Conservation (phyloP, 495 filamentous ascomycete species). For the Hypoxylon perforatum region DNA sequence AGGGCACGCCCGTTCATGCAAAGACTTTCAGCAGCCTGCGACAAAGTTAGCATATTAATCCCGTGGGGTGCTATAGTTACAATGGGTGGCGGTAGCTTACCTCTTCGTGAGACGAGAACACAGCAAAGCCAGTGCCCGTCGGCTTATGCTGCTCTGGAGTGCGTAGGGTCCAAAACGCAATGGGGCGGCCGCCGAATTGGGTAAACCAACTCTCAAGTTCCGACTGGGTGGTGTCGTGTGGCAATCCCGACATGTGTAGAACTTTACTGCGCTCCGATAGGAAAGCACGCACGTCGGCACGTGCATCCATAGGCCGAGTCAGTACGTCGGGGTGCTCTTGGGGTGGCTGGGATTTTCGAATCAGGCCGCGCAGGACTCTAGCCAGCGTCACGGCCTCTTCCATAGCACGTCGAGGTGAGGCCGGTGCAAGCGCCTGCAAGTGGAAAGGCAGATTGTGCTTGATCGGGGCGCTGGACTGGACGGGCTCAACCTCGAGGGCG, state of each 20-base stretch:
- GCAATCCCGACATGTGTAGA: slow-evolving; percentile 94
- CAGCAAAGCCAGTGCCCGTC: slow-evolving; percentile 95
- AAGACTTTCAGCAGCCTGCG: slow-evolving; percentile 89
- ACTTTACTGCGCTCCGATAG: slow-evolving; percentile 95
- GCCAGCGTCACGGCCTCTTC: slow-evolving; percentile 96
- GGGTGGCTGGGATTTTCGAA: slow-evolving; percentile 93
- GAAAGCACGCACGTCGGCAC: slow-evolving; percentile 97
- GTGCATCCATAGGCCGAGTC: slow-evolving; percentile 93
- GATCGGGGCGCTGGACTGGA: slow-evolving; percentile 95
- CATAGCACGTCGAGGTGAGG: slow-evolving; percentile 96
- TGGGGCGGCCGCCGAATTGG: slow-evolving; percentile 97
- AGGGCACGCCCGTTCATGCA: slow-evolving; percentile 99
- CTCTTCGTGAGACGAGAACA: slow-evolving; percentile 99
- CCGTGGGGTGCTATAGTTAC: not conserved
- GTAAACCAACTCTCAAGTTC: slow-evolving; percentile 99
- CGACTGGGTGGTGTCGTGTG: slow-evolving; percentile 97
- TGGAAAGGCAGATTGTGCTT: slow-evolving; percentile 99
- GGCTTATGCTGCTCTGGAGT: slow-evolving; percentile 99
- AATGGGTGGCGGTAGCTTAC: slow-evolving; percentile 62
- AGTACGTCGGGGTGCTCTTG: slow-evolving; percentile 94
- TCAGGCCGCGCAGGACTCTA: slow-evolving; percentile 88
- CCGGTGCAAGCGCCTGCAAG: slow-evolving; percentile 93
- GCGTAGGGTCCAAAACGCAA: slow-evolving; percentile 98
- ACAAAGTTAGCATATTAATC: slow-evolving; percentile 1
- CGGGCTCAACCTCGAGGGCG: slow-evolving; percentile 95